Evolutionary conservation across 495 filamentous ascomycete species (phyloP).

Genomic region (Aspergillus funiculosus): DNA sequence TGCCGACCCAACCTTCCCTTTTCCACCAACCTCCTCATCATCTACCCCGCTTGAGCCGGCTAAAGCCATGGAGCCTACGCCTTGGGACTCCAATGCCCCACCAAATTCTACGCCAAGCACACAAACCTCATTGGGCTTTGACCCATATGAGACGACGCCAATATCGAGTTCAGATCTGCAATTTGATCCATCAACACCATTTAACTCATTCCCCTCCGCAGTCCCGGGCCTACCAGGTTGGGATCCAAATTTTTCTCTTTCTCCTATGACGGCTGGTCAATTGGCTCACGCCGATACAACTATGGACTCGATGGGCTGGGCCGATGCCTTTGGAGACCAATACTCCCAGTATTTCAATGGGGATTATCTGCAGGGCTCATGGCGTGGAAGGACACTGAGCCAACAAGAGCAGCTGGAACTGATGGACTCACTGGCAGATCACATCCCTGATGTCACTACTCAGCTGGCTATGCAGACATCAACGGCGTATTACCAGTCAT

Average conservation of each 20-base stretch:
- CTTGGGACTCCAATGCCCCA: constrained; percentile 18
- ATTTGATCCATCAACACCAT: constrained; percentile 40
- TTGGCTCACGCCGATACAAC: constrained; percentile 37
- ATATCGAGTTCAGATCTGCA: constrained; percentile 26
- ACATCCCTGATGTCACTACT: constrained; percentile 49
- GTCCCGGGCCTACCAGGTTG: constrained; percentile 45
- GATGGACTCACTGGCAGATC: constrained; percentile 58
- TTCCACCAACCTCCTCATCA: constrained; percentile 23
- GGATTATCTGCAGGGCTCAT: constrained; percentile 36
- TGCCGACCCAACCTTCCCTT: constrained; percentile 30
- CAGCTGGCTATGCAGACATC: constrained; percentile 50
- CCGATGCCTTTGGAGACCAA: constrained; percentile 40
- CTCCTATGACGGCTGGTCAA: constrained; percentile 38
- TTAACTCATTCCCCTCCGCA: constrained; percentile 41
- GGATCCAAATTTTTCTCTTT: constrained; percentile 41
- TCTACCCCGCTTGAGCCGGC: constrained; percentile 14
- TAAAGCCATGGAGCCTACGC: constrained; percentile 19
- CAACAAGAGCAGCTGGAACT: constrained; percentile 67
- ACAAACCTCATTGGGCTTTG: constrained; percentile 21
- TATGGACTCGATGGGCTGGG: constrained; percentile 39
- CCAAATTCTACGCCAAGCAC: constrained; percentile 16
- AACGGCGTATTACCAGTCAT: constrained; percentile 53
- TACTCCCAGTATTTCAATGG: constrained; percentile 49
- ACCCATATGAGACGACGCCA: constrained; percentile 19
- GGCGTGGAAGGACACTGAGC: constrained; percentile 58